Evolutionary conservation across 805 yeast species (phyloP).

Genomic region (Candida insectalens): DNA sequence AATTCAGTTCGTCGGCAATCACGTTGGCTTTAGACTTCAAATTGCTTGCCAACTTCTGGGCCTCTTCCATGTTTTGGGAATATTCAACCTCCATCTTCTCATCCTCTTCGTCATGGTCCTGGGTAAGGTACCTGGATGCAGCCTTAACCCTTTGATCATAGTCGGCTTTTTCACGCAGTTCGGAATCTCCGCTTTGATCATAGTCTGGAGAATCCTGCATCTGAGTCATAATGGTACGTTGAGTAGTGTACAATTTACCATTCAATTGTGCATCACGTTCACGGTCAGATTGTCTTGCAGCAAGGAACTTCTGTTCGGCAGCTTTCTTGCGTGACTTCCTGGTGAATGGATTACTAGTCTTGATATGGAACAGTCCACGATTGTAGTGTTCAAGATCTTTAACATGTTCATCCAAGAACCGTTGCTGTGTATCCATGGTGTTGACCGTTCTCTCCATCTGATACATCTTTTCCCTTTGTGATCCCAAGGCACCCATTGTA

Average conservation of each 20-base stretch:
- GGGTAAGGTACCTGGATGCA: slow-evolving; percentile 69
- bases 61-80: slow-evolving; percentile 73
- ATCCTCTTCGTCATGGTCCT: slow-evolving; percentile 78
- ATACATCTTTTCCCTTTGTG: slow-evolving; percentile 83
- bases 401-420: slow-evolving; percentile 76
- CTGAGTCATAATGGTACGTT: slow-evolving; percentile 30
- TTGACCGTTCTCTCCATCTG: slow-evolving; percentile 70
- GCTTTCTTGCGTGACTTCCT: slow-evolving; percentile 65
- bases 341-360: slow-evolving; percentile 81
- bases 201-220: slow-evolving; percentile 27
- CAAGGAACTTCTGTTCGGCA: slow-evolving; percentile 59
- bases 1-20: slow-evolving; percentile 66
- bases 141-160: slow-evolving; percentile 44
- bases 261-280: slow-evolving; percentile 20
- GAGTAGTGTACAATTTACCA: slow-evolving; percentile 17
- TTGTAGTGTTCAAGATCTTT: slow-evolving; percentile 69
- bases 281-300: slow-evolving; percentile 28
- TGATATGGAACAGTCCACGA: slow-evolving; percentile 73
- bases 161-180: slow-evolving; percentile 33
- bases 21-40: slow-evolving; percentile 65
- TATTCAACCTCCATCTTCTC: slow-evolving; percentile 87
- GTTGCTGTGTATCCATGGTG: slow-evolving; percentile 71
- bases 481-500: slow-evolving; percentile 84
- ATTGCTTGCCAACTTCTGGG: slow-evolving; percentile 56
- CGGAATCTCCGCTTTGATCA: slow-evolving; percentile 12